Conservation (phyloP, 208 protist genomes). For the Lotmaria passim region DNA sequence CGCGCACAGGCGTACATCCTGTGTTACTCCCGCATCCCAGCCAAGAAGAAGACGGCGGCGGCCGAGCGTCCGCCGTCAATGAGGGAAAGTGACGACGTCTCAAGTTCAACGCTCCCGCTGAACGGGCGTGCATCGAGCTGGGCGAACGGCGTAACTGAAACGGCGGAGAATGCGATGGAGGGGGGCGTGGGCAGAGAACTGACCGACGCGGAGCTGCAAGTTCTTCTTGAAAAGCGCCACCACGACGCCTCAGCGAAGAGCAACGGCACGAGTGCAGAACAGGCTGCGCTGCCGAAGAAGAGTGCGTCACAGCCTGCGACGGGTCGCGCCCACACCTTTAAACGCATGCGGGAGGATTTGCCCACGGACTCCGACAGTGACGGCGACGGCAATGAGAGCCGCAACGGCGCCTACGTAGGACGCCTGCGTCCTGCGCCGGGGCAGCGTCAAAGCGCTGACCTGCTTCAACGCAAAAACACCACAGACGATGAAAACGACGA, state of each 20-base stretch:
- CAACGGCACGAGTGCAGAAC: neutral
- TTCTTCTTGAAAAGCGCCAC: constrained; percentile 13
- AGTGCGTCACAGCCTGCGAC: neutral
- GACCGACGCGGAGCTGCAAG: constrained; percentile 32
- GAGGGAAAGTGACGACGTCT: neutral
- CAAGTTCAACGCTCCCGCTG: neutral
- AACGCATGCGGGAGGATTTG: constrained; percentile 34
- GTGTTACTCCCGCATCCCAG: constrained; percentile 75
- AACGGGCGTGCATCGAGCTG: neutral
- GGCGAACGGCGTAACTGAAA: neutral
- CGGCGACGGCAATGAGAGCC: constrained; percentile 22
- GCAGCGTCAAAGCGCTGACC: neutral
- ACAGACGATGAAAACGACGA: neutral
- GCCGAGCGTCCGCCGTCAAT: neutral
- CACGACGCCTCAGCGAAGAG: neutral
- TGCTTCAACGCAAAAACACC: neutral
- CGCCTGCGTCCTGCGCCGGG: neutral
- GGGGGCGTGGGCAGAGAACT: constrained; percentile 27
- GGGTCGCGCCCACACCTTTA: constrained; percentile 6
- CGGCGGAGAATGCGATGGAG: neutral
- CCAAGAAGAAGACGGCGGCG: neutral
- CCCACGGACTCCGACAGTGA: constrained; percentile 38
- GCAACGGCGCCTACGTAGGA: constrained; percentile 18
- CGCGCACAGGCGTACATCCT: constrained; percentile 89
- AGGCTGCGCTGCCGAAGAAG: constrained; percentile 4